A percentile compares a stretch with the other conserved stretches of the same genome.
phyloP scores from a whole-genome alignment of 75 land plant species.

The Isoetes taiwanensis region DNA sequence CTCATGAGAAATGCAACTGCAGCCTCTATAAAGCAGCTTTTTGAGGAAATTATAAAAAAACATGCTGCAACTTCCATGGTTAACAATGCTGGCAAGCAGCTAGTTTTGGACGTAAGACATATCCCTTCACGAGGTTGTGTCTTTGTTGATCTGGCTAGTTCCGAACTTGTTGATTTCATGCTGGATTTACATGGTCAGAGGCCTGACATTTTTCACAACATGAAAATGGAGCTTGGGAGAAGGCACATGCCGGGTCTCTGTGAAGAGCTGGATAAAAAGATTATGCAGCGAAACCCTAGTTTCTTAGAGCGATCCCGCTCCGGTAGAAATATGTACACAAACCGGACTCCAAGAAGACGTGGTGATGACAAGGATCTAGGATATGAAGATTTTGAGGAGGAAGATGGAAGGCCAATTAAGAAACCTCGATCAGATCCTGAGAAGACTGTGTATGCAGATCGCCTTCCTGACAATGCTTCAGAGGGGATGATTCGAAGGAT shows the following conservation, averaged over 20 bases:
- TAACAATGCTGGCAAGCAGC: slow-evolving; percentile 10
- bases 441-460: slow-evolving; percentile 25
- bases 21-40: slow-evolving; percentile 14
- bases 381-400: slow-evolving; percentile 10
- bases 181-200: slow-evolving; percentile 18
- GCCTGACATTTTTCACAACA: slow-evolving; percentile 19
- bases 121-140: slow-evolving; percentile 22
- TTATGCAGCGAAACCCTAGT: background rate
- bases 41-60: slow-evolving; percentile 18
- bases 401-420: background rate
- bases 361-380: background rate
- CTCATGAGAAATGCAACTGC: slow-evolving; percentile 16
- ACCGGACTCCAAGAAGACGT: slow-evolving; percentile 2
- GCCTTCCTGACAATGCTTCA: slow-evolving; percentile 19
- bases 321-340: background rate
- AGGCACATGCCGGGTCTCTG: slow-evolving; percentile 2
- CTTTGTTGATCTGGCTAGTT: slow-evolving; percentile 27
- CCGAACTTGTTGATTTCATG: slow-evolving; percentile 28
- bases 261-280: background rate
- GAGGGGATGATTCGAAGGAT: slow-evolving; percentile 17
- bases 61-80: slow-evolving; percentile 18
- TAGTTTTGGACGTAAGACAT: slow-evolving; percentile 21
- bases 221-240: slow-evolving; percentile 28
- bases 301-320: background rate
- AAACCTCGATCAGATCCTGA: slow-evolving; percentile 21